Percentiles rank a stretch among this genome's conserved stretches.
Evolutionary conservation across 2,329 filamentous ascomycete genomes (phyloP).

Genomic region (Daldinia eschscholtzii): DNA sequence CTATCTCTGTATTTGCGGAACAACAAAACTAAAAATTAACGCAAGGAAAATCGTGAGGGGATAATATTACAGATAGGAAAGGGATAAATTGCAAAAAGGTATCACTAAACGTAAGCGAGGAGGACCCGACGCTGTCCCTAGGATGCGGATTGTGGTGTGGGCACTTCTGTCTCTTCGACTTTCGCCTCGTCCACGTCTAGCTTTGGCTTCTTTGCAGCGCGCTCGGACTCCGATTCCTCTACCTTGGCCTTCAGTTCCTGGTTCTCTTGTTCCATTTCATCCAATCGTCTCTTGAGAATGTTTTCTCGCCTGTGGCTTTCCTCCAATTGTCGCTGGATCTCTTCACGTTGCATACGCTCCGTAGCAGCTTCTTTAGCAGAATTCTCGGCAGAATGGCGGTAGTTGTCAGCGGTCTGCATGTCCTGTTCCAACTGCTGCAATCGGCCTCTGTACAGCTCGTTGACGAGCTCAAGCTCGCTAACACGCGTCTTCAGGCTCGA

Average conservation of each 20-base stretch:
- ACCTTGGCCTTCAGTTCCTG: conserved; percentile 51
- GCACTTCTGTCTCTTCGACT: conserved; percentile 43
- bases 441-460: conserved; percentile 80
- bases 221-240: conserved; percentile 46
- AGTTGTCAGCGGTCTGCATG: conserved; percentile 73
- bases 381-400: conserved; percentile 63
- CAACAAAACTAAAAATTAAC: conserved; percentile 33
- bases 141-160: conserved; percentile 46
- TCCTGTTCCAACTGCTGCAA: conserved; percentile 84
- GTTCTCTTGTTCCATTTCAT: conserved; percentile 76
- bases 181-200: conserved; percentile 42
- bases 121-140: conserved; percentile 21
- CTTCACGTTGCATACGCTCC: conserved; percentile 68
- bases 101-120: conserved; percentile 25
- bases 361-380: conserved; percentile 67
- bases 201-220: conserved; percentile 47
- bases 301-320: conserved; percentile 84
- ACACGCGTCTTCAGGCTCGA: conserved; percentile 94
- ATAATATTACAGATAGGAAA: conserved; percentile 47
- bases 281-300: conserved; percentile 83
- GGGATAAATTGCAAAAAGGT: conserved; percentile 26
- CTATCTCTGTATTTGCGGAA: conserved; percentile 34
- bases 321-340: conserved; percentile 71
- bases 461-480: conserved; percentile 95
- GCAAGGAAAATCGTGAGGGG: conserved; percentile 43